Conservation (phyloP, 805 yeast genomes). For the Pichia thaimueangensis region DNA sequence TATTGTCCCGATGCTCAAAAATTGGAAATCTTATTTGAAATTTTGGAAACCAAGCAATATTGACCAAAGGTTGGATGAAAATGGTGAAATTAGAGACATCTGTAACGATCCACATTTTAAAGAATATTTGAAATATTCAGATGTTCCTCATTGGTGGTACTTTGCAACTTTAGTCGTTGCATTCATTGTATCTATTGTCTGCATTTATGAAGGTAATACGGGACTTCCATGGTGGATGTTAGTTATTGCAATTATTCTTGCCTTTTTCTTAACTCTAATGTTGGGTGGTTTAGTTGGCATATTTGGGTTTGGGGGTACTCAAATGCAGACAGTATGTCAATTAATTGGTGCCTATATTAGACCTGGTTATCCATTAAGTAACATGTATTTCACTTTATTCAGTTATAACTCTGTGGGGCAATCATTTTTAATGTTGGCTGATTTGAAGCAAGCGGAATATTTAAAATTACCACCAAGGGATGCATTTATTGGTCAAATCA, state of each 20-base stretch:
- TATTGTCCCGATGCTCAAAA: slow-evolving; percentile 22
- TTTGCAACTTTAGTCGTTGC: not conserved
- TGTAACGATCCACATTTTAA: slow-evolving; percentile 2
- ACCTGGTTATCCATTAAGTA: not conserved
- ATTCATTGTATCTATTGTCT: not conserved
- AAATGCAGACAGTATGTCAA: slow-evolving; percentile 23
- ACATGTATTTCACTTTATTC: not conserved
- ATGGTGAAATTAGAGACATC: slow-evolving; percentile 18
- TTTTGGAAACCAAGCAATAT: slow-evolving; percentile 35
- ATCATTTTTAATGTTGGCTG: not conserved
- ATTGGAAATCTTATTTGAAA: slow-evolving; percentile 39
- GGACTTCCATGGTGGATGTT: slow-evolving; percentile 1
- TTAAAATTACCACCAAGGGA: slow-evolving; percentile 14
- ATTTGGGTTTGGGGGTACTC: slow-evolving; percentile 21
- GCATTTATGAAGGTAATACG: not conserved
- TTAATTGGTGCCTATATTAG: slow-evolving; percentile 35
- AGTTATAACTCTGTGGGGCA: not conserved
- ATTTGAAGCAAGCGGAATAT: slow-evolving; percentile 1
- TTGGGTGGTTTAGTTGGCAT: not conserved
- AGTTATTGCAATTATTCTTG: not conserved
- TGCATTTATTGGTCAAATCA: slow-evolving; percentile 37
- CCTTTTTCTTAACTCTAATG: not conserved
- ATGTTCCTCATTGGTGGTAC: slow-evolving; percentile 1
- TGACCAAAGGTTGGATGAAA: slow-evolving; percentile 19
- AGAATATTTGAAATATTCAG: not conserved